These are phyloP conservation scores for Cladosporium sp. DNA, from an alignment of 2,329 filamentous ascomycete species.

Conservation along the genomic window DNA sequence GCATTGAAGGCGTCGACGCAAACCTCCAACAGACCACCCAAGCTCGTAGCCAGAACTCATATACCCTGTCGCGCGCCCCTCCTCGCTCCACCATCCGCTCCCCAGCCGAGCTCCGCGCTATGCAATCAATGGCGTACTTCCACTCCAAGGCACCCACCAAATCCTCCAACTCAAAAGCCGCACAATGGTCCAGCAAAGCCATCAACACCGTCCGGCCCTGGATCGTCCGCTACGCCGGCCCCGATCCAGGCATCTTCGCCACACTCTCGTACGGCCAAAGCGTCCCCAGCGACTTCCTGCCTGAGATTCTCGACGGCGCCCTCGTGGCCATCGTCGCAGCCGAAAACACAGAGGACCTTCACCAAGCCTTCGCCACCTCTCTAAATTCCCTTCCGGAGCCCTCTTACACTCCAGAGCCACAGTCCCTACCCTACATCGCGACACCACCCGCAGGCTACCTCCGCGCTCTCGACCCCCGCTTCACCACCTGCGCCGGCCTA, in stretches of 20 bases:
- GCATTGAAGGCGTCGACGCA: conserved; percentile 66
- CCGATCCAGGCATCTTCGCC: conserved; percentile 58
- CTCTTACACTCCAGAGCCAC: conserved; percentile 44
- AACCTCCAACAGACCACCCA: conserved; percentile 38
- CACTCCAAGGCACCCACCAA: conserved; percentile 45
- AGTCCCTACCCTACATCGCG: conserved; percentile 63
- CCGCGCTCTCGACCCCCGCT: conserved; percentile 56
- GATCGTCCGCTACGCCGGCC: conserved; percentile 60
- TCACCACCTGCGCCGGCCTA: conserved; percentile 62
- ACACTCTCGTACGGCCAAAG: conserved; percentile 69
- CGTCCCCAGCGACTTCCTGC: conserved; percentile 57
- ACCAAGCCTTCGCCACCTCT: conserved; percentile 4
- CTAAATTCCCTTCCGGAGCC: not conserved
- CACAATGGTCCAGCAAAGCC: conserved; percentile 54
- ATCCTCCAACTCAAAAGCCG: not conserved
- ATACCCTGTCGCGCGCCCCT: conserved; percentile 59
- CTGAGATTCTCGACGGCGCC: conserved; percentile 69
- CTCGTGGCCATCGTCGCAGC: conserved; percentile 66
- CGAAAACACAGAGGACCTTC: conserved; percentile 38
- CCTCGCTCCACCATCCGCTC: conserved; percentile 60
- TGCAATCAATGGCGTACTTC: conserved; percentile 82
- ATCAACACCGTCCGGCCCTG: conserved; percentile 61
- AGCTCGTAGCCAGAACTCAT: conserved; percentile 24
- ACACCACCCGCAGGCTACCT: conserved; percentile 37
- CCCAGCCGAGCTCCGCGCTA: conserved; percentile 65